Conservation (phyloP, 441 rosid species). For the Manihot esculenta region DNA sequence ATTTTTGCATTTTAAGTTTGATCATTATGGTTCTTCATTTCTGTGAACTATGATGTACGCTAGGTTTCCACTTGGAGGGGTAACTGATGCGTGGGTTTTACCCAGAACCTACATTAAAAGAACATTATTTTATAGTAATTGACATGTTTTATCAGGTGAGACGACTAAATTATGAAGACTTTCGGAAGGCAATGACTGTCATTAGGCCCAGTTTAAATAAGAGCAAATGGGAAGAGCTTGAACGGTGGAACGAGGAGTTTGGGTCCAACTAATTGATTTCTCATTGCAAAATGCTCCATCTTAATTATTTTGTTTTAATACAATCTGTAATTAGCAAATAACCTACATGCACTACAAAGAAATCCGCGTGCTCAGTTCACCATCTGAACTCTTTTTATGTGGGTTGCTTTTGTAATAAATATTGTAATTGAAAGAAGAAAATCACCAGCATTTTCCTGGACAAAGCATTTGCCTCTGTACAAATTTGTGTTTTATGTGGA, state of each 20-base stretch:
- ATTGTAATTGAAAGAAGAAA: background rate
- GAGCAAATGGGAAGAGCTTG: conserved; percentile 95
- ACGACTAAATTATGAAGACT: conserved; percentile 70
- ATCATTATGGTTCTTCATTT: background rate
- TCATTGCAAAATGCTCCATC: background rate
- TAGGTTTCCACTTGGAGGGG: background rate
- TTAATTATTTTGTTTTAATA: background rate
- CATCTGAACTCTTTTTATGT: background rate
- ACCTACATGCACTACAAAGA: background rate
- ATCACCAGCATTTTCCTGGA: background rate
- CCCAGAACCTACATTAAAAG: background rate
- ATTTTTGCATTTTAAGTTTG: no score
- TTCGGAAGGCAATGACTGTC: conserved; percentile 70
- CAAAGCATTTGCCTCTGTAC: background rate
- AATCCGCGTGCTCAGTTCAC: background rate
- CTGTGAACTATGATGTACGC: background rate
- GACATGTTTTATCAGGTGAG: conserved; percentile 53
- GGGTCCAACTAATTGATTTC: conserved; percentile 55
- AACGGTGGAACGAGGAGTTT: conserved; percentile 81
- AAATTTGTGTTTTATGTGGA: no score
- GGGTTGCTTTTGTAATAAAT: background rate
- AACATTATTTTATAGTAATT: background rate
- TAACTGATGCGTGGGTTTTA: background rate
- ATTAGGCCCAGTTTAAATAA: conserved; percentile 84
- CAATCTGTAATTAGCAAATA: background rate